These are phyloP conservation scores for Torulaspora indica DNA, from an alignment of 805 yeast genomes.

Conservation along the genomic window DNA sequence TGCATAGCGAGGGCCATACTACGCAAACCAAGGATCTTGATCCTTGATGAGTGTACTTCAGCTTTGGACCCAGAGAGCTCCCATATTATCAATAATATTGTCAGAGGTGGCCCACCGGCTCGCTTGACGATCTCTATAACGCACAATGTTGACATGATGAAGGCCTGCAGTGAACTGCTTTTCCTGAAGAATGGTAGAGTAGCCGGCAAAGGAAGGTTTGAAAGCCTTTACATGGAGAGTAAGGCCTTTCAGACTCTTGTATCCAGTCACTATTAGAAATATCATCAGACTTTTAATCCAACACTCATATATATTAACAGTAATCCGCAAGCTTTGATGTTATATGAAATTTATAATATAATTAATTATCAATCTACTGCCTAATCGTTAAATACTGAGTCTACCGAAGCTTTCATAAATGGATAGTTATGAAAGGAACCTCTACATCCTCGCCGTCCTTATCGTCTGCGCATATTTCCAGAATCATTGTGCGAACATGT, in stretches of 20 bases:
- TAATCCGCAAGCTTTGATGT: not conserved
- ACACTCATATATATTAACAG: too few species aligned
- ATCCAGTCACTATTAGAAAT: not conserved
- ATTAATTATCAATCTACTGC: not conserved
- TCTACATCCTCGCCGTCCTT: constrained; percentile 91
- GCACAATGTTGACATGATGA: constrained; percentile 67
- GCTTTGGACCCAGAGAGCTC: constrained; percentile 70
- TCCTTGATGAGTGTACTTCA: constrained; percentile 86
- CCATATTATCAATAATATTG: constrained; percentile 44
- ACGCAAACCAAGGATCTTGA: constrained; percentile 56
- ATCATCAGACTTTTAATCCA: not conserved
- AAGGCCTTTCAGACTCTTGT: constrained; percentile 2
- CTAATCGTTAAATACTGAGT: not conserved
- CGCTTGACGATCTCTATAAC: constrained; percentile 61
- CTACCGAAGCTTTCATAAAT: constrained; percentile 34
- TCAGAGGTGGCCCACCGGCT: constrained; percentile 40
- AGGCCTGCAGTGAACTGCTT: constrained; percentile 47
- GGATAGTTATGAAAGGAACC: constrained; percentile 78
- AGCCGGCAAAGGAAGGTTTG: constrained; percentile 43
- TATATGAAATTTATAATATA: not conserved
- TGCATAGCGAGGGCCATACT: constrained; percentile 79
- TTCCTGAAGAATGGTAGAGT: constrained; percentile 47
- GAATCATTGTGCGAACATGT: constrained; percentile 70
- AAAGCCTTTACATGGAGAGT: constrained; percentile 20
- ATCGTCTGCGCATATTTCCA: constrained; percentile 92